These are phyloP conservation scores for Exophiala sideris DNA, from an alignment of 2,329 filamentous ascomycete genomes.

Conservation along the genomic window DNA sequence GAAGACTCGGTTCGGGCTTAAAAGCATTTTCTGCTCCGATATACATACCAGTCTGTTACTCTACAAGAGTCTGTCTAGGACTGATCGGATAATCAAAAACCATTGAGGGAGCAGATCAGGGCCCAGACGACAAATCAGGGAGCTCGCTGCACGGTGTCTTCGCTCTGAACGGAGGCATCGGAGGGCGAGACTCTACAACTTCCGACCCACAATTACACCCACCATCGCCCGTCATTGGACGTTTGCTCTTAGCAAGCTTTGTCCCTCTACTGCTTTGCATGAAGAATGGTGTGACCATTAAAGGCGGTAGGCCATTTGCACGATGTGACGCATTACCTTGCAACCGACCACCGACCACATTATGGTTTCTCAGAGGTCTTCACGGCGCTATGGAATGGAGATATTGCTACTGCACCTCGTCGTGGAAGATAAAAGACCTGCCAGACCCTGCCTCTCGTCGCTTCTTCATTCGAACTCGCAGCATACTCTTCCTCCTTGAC, in stretches of 20 bases:
- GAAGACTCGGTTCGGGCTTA: no score
- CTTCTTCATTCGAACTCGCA: neutral
- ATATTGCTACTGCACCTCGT: neutral
- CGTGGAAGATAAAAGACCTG: constrained; percentile 1
- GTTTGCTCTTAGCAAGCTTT: neutral
- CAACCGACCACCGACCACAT: neutral
- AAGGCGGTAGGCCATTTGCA: no score
- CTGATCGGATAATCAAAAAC: no score
- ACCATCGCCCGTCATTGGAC: neutral
- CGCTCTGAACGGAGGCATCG: neutral
- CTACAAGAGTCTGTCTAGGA: no score
- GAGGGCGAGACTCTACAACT: neutral
- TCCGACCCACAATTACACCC: neutral
- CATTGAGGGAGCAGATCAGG: no score
- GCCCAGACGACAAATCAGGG: neutral
- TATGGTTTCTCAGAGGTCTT: neutral
- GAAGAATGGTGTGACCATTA: neutral
- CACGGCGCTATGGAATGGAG: neutral
- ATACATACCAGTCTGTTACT: no score
- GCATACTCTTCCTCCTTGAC: neutral
- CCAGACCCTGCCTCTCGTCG: neutral
- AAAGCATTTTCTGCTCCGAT: no score
- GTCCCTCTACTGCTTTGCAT: neutral
- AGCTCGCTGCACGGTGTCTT: neutral
- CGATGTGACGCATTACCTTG: no score